Conservation (phyloP, 2,329 filamentous ascomycete species). For the Xylaria sp. region DNA sequence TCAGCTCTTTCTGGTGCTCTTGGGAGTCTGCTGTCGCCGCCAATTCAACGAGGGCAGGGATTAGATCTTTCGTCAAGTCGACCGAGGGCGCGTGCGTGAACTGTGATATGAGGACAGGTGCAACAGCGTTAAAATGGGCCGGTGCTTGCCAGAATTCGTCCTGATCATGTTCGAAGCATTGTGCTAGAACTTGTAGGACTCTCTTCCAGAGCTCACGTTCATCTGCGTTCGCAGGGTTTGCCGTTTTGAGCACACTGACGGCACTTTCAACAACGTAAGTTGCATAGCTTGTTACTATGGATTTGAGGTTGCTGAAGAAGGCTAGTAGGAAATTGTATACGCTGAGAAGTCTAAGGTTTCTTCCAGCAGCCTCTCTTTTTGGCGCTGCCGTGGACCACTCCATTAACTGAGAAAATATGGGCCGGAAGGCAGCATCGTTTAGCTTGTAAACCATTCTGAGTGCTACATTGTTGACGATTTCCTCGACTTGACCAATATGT, state of each 20-base stretch:
- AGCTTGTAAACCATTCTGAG: conserved; percentile 96
- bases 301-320: conserved; percentile 89
- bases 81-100: conserved; percentile 61
- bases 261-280: conserved; percentile 84
- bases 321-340: conserved; percentile 82
- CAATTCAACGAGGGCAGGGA: conserved; percentile 82
- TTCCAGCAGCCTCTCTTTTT: conserved; percentile 69
- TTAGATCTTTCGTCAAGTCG: conserved; percentile 62
- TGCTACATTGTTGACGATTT: conserved; percentile 72
- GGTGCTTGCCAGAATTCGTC: conserved; percentile 97
- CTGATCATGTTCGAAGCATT: conserved; percentile 87
- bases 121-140: conserved; percentile 81
- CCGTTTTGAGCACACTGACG: conserved; percentile 67
- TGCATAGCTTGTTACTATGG: conserved; percentile 92
- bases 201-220: conserved; percentile 72
- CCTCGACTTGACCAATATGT: conserved; percentile 70
- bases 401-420: conserved; percentile 86
- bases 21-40: conserved; percentile 83
- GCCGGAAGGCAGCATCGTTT: conserved; percentile 92
- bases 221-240: conserved; percentile 58
- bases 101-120: conserved; percentile 75
- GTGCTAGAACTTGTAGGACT: conserved; percentile 76
- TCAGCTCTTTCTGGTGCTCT: conserved; percentile 91
- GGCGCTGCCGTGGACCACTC: conserved; percentile 78
- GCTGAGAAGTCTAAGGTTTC: conserved; percentile 73